Percentiles rank a stretch among this genome's conserved stretches.
Conservation (phyloP, 148 eudicot species). For the Amaranthus palmeri region DNA sequence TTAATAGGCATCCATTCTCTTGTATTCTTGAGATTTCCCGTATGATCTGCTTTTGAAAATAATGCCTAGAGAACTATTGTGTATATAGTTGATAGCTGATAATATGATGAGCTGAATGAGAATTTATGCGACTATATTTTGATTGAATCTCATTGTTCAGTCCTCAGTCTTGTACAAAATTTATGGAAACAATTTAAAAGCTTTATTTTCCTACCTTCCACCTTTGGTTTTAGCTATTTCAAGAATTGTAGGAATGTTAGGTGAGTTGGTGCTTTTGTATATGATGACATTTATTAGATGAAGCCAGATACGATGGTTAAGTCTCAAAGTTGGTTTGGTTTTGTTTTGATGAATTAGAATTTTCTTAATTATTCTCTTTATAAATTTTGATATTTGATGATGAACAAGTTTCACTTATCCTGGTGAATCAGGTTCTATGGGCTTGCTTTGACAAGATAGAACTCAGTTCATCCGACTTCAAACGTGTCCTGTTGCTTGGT, state of each 20-base stretch:
- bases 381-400: not conserved
- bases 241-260: not conserved
- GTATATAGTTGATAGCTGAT: not conserved
- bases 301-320: too few species aligned
- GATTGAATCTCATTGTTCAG: not conserved
- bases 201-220: not conserved
- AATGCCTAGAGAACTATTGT: not conserved
- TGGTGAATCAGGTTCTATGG: conserved; percentile 73
- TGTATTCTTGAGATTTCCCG: not conserved
- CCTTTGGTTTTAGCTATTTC: not conserved
- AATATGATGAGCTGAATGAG: not conserved
- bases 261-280: not conserved
- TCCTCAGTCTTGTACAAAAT: not conserved
- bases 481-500: conserved; percentile 79
- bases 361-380: conserved; percentile 7
- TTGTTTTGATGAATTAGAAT: not conserved
- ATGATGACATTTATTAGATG: not conserved
- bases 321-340: not conserved
- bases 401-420: not conserved
- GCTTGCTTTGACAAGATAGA: conserved; percentile 91
- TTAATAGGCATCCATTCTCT: not conserved
- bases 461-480: conserved; percentile 48
- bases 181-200: not conserved
- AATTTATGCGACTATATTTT: not conserved
- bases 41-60: not conserved